Conservation (phyloP, 2,329 filamentous ascomycete genomes). For the Trichoderma sp. region DNA sequence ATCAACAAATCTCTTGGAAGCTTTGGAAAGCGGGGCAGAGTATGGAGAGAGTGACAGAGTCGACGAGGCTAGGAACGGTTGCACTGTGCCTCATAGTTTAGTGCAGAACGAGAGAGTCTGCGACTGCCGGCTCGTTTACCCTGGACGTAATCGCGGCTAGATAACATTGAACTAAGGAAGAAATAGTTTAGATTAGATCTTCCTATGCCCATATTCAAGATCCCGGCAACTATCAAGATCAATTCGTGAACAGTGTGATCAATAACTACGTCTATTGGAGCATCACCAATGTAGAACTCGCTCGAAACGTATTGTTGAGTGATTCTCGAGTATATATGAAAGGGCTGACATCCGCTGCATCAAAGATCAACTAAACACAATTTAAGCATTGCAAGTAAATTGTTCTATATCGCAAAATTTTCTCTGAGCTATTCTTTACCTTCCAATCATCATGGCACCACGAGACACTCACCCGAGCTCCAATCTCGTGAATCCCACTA, state of each 20-base stretch:
- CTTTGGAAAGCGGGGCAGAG: background rate
- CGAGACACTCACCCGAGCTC: background rate
- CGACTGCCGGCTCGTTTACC: background rate
- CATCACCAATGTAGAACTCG: background rate
- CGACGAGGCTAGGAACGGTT: too few relatives aligned
- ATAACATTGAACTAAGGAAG: background rate
- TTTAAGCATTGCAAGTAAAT: background rate
- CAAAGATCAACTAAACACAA: background rate
- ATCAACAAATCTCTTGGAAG: background rate
- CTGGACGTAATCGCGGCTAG: background rate
- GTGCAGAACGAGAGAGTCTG: background rate
- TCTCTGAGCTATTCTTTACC: background rate
- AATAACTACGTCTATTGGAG: background rate
- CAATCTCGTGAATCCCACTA: background rate
- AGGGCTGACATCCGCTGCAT: background rate
- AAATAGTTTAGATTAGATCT: background rate
- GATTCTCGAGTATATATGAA: background rate
- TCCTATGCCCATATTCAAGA: background rate
- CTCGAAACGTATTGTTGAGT: background rate
- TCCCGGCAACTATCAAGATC: background rate
- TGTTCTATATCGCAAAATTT: background rate
- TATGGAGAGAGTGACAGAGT: background rate
- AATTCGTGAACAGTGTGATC: background rate
- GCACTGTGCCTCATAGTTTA: background rate
- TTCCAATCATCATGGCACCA: background rate